Evolutionary conservation across 2,329 filamentous ascomycete species (phyloP), one percentile per base, ranked within the genome.

Genomic region (Colletotrichum australisinense): DNA sequence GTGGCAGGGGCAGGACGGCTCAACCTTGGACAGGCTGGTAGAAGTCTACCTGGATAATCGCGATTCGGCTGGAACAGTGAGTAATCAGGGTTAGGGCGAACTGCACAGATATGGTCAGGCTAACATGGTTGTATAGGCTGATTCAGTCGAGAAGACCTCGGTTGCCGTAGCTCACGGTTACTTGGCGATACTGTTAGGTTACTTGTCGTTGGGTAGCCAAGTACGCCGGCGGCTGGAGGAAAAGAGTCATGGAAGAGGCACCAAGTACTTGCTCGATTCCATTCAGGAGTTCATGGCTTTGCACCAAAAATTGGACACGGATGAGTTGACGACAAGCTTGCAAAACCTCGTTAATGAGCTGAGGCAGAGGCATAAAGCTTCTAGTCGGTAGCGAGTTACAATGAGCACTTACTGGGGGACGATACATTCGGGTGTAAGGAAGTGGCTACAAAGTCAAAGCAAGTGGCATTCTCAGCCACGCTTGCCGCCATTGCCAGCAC

Each of bases 121-220:
- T 78, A 73, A 78, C 69, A 19, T 16, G 28, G 68, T 56, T 46
- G 12, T 69, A 55, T 75, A 94, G 89, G 92, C 91, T 71, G 91
- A 93, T 77, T 93, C 92, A 1, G 88, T 92, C 69, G 90, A 94
- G 78, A 94, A 95, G 79, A 92, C 92, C 30, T 92, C 93, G 73
- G 88, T 93, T 63, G 95, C 95, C 76, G 95, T 98, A 32, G 92
- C 93, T 1, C 91, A 96, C 80, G 95, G 95, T 19, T 98, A 98
- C 80, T 87, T 98, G 28, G 92, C 95, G 0, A 92, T 98, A 16
- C 86, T 98, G 6, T 87, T 98, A 2, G 94, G 95, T 22, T 97
- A 95, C 76, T 84, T 98, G 28, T 95, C 92, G 76, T 86, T 97
- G 32, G 82, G 86, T 63, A 77, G 81, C 12, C 82, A 85, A 4